Base-by-base conservation (phyloP, 2,329 filamentous ascomycete species). In the Cytospora piceae region DNA sequence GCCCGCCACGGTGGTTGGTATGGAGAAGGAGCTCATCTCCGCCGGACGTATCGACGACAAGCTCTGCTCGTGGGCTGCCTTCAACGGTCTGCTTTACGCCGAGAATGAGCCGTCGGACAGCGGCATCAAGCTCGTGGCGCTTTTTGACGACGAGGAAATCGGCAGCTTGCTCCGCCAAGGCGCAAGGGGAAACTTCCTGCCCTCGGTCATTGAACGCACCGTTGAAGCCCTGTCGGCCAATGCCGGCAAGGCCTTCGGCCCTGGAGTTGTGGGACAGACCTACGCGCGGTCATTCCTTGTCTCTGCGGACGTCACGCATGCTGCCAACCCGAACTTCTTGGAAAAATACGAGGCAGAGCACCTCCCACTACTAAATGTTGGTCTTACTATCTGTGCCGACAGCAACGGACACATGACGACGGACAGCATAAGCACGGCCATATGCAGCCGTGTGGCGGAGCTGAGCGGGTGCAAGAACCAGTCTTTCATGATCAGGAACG, bases 91-190 rank as follows among this genome's bases (percentile, higher is more conserved):
- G 0, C 82, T 97, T 32, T 87, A 90, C 58, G 87, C 89, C 22
- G 81, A 86, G 15, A 79, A 83, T 49, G 81, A 77, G 70, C 80
- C 84, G 1, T 76, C 81, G 12, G 85, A 90, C 67, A 85, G 88
- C n/a, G 85, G 90, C 62, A 88, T 98, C 77, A 96, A 96, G 79
- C 83, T 97, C 63, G 92, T 95, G 42, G 93, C 90, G n/a, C 89
- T 97, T 72, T 98, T 98, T 74, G 95, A 98, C 74, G 91, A 97
- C 73, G 95, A 99, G 77, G 95, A 99, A 77, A 96, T 99, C 68
- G 95, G 95, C 67, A 96, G 91, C 31, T 83, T 93, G 11, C 87
- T 97, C 59, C 91, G 94, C 64, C 94, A 98, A 79, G 95, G 95
- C 67, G 95, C 95, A 7, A 85, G 86, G 61, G 89, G 92, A 64